Conservation (phyloP, 1,284 basidiomycete genomes). For the Marasmius fiardii region DNA sequence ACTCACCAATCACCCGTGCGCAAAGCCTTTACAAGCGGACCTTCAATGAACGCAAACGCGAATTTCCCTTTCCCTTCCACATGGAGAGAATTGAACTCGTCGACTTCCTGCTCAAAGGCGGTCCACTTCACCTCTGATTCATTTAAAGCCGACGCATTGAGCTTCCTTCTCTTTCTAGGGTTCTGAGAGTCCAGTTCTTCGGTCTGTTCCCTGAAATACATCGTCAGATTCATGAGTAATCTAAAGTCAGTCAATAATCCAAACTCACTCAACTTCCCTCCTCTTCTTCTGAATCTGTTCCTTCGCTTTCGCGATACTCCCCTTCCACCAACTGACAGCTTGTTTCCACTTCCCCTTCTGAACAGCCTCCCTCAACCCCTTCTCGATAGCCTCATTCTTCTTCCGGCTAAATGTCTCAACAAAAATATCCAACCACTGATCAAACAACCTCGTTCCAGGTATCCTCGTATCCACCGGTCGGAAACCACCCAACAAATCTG, state of each 20-base stretch:
- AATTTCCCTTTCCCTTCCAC: constrained; percentile 84
- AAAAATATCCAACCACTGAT: constrained; percentile 83
- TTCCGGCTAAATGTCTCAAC: constrained; percentile 85
- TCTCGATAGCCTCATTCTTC: constrained; percentile 88
- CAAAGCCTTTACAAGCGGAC: constrained; percentile 92
- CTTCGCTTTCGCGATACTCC: constrained; percentile 69
- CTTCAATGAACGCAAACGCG: constrained; percentile 94
- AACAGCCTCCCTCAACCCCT: constrained; percentile 82
- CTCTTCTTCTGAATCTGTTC: constrained; percentile 52
- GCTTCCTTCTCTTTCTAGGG: constrained; percentile 76
- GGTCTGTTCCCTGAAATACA: constrained; percentile 1
- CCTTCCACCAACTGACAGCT: constrained; percentile 82
- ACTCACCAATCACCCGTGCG: constrained; percentile 87
- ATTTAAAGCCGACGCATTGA: constrained; percentile 43
- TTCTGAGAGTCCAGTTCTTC: constrained; percentile 30
- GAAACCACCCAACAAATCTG: constrained; percentile 93
- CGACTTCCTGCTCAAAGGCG: constrained; percentile 69
- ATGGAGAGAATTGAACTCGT: constrained; percentile 85
- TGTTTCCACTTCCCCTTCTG: constrained; percentile 85
- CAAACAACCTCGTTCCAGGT: constrained; percentile 74
- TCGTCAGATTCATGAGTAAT: not conserved
- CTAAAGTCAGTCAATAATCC: not conserved
- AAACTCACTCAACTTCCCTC: constrained; percentile 42
- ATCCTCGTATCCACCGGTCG: constrained; percentile 89
- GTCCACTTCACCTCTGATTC: constrained; percentile 64